Conservation (phyloP, 768 basidiomycete species). For the Lactifluus hygrophoroides region DNA sequence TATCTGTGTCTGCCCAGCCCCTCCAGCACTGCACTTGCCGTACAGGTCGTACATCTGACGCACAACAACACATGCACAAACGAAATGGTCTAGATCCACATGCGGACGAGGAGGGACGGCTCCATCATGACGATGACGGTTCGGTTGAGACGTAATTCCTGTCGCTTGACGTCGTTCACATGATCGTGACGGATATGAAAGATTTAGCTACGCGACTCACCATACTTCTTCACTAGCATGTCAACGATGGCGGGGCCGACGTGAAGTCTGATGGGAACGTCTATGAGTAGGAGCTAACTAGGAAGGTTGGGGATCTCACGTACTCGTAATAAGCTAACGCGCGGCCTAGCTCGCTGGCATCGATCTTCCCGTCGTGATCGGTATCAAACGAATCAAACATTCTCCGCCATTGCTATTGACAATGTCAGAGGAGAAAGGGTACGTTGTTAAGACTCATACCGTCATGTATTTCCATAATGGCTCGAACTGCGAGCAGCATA, state of each 20-base stretch:
- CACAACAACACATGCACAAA: conserved; percentile 5
- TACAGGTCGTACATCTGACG: conserved; percentile 1
- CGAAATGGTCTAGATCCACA: conserved; percentile 1
- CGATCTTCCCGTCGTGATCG: background rate
- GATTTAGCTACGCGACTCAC: background rate
- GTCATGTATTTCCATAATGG: conserved; percentile 1
- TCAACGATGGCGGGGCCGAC: background rate
- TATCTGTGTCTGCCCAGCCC: background rate
- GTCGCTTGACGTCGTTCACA: background rate
- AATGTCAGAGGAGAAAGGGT: background rate
- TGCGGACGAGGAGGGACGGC: background rate
- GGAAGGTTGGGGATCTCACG: background rate
- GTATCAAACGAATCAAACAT: conserved; percentile 4
- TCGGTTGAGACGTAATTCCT: background rate
- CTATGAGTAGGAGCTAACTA: background rate
- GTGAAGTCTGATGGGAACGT: background rate
- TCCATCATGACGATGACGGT: background rate
- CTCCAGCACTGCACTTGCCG: background rate
- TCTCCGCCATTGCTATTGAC: background rate
- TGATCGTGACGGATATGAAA: background rate
- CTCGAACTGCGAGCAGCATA: background rate
- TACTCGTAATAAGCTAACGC: conserved; percentile 5
- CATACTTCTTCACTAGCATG: conserved; percentile 6
- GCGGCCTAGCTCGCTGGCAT: background rate
- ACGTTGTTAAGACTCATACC: background rate